phyloP scores from a whole-genome alignment of 495 filamentous ascomycete species.

The Cercophora scortea region DNA sequence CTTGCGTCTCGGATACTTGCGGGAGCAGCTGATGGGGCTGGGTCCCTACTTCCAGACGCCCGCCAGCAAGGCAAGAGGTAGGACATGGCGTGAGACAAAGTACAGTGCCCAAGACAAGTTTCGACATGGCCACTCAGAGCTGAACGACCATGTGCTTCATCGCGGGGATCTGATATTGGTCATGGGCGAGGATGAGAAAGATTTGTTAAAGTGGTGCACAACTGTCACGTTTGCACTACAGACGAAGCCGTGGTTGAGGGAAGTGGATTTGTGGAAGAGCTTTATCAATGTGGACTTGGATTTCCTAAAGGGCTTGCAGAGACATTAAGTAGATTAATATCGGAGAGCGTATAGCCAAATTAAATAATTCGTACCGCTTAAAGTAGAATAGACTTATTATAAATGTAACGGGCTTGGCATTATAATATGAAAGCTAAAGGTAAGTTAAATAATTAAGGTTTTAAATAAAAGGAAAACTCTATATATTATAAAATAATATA shows the following conservation, averaged over 20 bases:
- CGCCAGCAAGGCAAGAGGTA: neutral
- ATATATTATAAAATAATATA: no score
- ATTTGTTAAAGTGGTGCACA: conserved; percentile 29
- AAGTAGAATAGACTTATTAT: no score
- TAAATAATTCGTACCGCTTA: no score
- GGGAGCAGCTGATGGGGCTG: conserved; percentile 13
- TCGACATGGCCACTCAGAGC: conserved; percentile 4
- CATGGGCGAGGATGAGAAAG: conserved; percentile 36
- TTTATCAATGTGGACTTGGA: conserved; percentile 42
- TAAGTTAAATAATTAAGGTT: no score
- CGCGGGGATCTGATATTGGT: conserved; percentile 37
- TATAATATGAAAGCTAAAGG: no score
- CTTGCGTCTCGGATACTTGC: conserved; percentile 20
- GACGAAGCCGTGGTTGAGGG: conserved; percentile 43
- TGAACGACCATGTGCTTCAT: conserved; percentile 30
- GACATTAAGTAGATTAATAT: no score
- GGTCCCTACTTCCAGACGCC: neutral
- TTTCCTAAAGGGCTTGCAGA: conserved; percentile 36
- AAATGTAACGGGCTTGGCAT: no score
- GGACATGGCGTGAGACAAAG: neutral
- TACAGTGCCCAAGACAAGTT: conserved; percentile 13
- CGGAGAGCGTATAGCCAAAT: no score
- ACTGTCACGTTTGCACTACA: conserved; percentile 39
- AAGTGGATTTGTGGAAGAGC: conserved; percentile 47
- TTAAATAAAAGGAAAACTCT: no score